These are phyloP conservation scores for Sugiyamaella grinbergsii DNA, from an alignment of 1,139 yeast species.

Conservation along the genomic window DNA sequence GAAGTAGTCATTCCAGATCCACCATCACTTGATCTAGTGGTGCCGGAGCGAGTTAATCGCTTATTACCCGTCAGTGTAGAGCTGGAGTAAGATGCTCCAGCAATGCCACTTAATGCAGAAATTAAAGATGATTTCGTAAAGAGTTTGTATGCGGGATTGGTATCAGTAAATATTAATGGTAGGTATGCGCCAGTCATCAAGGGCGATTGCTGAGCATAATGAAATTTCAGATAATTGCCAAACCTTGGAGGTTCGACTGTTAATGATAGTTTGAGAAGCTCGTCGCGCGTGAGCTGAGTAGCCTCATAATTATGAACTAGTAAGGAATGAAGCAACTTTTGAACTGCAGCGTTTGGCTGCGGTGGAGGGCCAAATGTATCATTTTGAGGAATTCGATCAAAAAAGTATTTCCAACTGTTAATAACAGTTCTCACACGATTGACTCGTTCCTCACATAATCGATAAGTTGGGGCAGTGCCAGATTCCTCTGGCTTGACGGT, in stretches of 20 bases:
- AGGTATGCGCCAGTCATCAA: constrained; percentile 59
- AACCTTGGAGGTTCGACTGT: constrained; percentile 49
- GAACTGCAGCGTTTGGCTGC: constrained; percentile 39
- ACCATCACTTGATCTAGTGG: constrained; percentile 17
- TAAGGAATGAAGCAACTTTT: constrained; percentile 43
- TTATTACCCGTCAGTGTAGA: neutral
- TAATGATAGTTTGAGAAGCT: constrained; percentile 48
- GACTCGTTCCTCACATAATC: constrained; percentile 65
- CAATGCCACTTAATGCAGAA: constrained; percentile 28
- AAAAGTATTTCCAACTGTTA: constrained; percentile 77
- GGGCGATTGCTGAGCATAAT: constrained; percentile 50
- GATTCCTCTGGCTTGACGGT: constrained; percentile 46
- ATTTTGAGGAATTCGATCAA: constrained; percentile 48
- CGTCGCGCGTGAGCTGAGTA: constrained; percentile 30
- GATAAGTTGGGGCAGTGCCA: constrained; percentile 43
- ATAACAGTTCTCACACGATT: constrained; percentile 73
- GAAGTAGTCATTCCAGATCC: constrained; percentile 4
- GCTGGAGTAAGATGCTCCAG: neutral
- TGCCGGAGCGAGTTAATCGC: constrained; percentile 11
- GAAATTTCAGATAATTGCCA: constrained; percentile 48
- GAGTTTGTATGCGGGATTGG: constrained; percentile 54
- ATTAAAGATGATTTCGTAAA: constrained; percentile 55
- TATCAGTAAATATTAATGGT: constrained; percentile 61
- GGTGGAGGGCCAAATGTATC: constrained; percentile 39
- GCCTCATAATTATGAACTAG: constrained; percentile 39